Evolutionary conservation across 1,284 basidiomycete genomes (phyloP), one percentile per base, ranked within the genome.

Genomic region (Ganoderma sp.): DNA sequence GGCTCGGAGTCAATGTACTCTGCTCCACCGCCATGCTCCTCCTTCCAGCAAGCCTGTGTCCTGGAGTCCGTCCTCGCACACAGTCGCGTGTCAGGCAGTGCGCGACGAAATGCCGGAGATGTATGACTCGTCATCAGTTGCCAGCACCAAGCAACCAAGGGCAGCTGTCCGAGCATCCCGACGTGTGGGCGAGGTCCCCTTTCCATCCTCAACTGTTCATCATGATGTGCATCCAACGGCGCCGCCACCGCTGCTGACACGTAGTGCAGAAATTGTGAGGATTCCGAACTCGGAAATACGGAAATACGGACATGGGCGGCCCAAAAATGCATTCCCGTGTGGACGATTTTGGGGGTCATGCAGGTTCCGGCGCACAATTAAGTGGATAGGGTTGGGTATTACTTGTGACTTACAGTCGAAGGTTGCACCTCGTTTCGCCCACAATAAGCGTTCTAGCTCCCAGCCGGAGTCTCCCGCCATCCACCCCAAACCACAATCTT

Each of bases 21-120:
- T n/a, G 64, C 59, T 57, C 62, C 56, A 66, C 64, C 70, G 66
- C 58, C 73, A 73, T 61, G 73, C 68, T 56, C 22, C 50, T 68
- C 71, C 63, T 65, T 19, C 48, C 73, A 75, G 71, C 70, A 69
- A 67, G 70, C 66, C 67, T 50, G 70, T 73, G 74, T 66, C 73
- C 25, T 2, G 25, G 19, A n/a, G 73, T 67, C 25, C 71, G 67
- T 69, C 41, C 22, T 41, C 37, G 57, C n/a, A 10, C 57, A 22
- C 12, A 7, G 57, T 37, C 32, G 19, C 7, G 8, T 34, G n/a
- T 58, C n/a, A 19, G 50, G 45, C 54, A 39, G 50, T 61, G 63
- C 63, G 43, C 22, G 50, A 34, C 32, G n/a, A 34, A 25, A 59
- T 52, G 22, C 48, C 48, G n/a, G 57, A 56, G 65, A 64, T 45